phyloP scores from a whole-genome alignment of 306 rosid species.

The Alnus rubra region DNA sequence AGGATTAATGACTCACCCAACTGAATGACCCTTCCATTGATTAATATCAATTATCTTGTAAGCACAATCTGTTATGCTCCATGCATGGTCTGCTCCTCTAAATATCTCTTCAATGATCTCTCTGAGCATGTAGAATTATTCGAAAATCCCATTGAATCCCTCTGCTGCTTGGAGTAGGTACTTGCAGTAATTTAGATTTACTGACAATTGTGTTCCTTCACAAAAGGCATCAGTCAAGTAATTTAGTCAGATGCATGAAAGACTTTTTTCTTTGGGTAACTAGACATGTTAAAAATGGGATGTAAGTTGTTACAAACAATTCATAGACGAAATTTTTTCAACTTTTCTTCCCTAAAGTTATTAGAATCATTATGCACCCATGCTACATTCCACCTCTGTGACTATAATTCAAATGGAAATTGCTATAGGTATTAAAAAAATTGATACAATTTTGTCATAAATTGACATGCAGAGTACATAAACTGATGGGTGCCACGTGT shows the following conservation, averaged over 20 bases:
- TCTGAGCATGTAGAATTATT: conserved; percentile 35
- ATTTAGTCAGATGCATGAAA: not conserved
- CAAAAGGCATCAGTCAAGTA: not conserved
- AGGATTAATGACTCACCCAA: conserved; percentile 37
- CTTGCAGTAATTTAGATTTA: conserved; percentile 51
- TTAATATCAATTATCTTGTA: conserved; percentile 44
- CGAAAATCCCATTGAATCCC: conserved; percentile 13
- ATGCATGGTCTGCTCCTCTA: conserved; percentile 61
- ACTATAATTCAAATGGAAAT: not conserved
- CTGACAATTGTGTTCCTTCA: conserved; percentile 56
- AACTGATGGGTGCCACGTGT: too few species aligned
- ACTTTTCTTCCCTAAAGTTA: not conserved
- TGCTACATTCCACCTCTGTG: not conserved
- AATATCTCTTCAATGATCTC: conserved; percentile 44
- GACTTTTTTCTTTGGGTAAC: not conserved
- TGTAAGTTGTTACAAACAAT: not conserved
- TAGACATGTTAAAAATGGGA: not conserved
- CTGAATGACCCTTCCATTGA: conserved; percentile 81
- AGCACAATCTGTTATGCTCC: conserved; percentile 58
- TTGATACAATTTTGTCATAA: not conserved
- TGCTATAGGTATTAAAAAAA: not conserved
- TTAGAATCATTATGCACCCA: not conserved
- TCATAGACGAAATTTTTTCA: not conserved
- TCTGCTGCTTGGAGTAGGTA: conserved; percentile 46
- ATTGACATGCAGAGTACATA: too few species aligned